Evolutionary conservation across 495 filamentous ascomycete species (phyloP), one percentile per base, ranked within the genome.

Genomic region (Thozetella sp.): DNA sequence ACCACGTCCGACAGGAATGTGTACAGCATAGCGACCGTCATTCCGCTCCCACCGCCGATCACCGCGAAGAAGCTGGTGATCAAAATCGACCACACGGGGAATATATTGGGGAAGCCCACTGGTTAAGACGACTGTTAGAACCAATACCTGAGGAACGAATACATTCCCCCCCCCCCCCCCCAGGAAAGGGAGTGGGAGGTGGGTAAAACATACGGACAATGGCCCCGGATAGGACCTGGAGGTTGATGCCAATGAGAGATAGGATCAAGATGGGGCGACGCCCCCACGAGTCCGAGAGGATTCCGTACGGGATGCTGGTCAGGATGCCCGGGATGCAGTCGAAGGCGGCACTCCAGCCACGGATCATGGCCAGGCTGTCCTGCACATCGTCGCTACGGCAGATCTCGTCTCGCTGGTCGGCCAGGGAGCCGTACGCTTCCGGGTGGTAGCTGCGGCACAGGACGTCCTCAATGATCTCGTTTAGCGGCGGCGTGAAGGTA

Each of bases 281-380:
- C 13, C 72, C 72, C 63, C 66, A 69, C 25, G 63, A 59, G 52
- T 75, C 72, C n/a, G 69, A 72, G 26, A 75, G 19, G 10, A 75
- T 63, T 0, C 72, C 72, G 15, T 61, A 75, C 9, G 72, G 69
- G 22, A 75, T 58, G 10, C 67, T 54, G 1, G 45, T 50, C 1
- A 74, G 2, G 1, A 75, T 53, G 12, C 71, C 67, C 9, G 69
- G 63, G 11, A 75, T 37, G n/a, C 56, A 55, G 12, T 73, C 69
- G 27, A 71, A 64, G 2, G 69, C 68, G 3, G 19, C 34, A 13
- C 13, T 10, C 72, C 72, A 73, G 3, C 69, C 71, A 3, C 64
- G 60, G 37, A 75, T 51, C 71, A 71, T 72, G 37, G 69, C 72
- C 56, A 73, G 61, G 17, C 63, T 62, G 1, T 62, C 50, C 58